Conservation (phyloP, 129 eudicot species). For the Erigeron canadensis region DNA sequence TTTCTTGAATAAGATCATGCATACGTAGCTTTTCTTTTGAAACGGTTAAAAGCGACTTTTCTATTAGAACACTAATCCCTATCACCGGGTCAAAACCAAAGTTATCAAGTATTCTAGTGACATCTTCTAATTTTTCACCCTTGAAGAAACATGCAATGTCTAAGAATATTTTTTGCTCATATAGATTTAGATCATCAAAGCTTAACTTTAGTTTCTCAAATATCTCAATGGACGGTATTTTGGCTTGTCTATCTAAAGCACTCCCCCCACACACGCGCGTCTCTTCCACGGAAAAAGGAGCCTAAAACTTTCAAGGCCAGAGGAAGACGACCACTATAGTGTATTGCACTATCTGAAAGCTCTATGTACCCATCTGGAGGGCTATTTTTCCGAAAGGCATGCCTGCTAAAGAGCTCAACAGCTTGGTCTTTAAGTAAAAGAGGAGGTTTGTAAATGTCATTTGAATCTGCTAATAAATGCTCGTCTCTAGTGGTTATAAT, state of each 20-base stretch:
- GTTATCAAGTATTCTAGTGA: conserved; percentile 1
- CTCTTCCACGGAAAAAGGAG: conserved; percentile 2
- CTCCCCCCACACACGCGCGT: not conserved
- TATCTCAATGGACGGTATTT: not conserved
- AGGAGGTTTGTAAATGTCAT: not conserved
- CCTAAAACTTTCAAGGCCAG: conserved; percentile 11
- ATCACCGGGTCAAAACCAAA: not conserved
- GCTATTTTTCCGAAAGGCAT: not conserved
- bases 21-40: not conserved
- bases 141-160: conserved; percentile 11
- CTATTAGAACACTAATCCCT: not conserved
- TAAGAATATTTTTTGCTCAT: conserved; percentile 4
- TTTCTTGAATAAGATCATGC: conserved; percentile 9
- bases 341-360: conserved; percentile 1
- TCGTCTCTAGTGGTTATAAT: conserved; percentile 8
- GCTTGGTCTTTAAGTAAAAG: not conserved
- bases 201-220: conserved; percentile 2
- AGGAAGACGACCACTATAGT: not conserved
- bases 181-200: not conserved
- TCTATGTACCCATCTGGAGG: not conserved
- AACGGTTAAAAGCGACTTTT: not conserved
- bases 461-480: conserved; percentile 1
- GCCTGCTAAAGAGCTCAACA: conserved; percentile 1
- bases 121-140: not conserved
- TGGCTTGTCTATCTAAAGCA: conserved; percentile 1